Evolutionary conservation across 495 filamentous ascomycete genomes (phyloP).

Genomic region (Penicillium dipodomyicola): DNA sequence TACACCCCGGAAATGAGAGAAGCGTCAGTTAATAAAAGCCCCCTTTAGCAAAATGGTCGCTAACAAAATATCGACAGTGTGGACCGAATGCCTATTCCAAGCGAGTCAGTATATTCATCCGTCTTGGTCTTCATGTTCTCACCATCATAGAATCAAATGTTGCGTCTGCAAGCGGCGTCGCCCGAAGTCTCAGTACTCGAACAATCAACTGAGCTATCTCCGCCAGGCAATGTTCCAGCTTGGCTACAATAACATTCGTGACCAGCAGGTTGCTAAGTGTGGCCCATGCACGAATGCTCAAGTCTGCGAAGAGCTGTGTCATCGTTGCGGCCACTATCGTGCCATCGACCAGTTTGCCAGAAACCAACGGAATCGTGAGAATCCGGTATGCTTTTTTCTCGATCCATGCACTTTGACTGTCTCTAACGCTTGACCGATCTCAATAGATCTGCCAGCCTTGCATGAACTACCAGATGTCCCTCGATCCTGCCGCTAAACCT

Average conservation of each 20-base stretch:
- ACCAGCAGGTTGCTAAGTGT: constrained; percentile 6
- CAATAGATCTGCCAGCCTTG: constrained; percentile 10
- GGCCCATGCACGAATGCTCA: constrained; percentile 1
- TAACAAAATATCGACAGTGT: not conserved
- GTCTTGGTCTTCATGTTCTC: not conserved
- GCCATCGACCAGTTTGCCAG: constrained; percentile 3
- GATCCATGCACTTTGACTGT: not conserved
- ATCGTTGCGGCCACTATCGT: not conserved
- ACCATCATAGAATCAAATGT: constrained; percentile 7
- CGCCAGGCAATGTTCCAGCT: not conserved
- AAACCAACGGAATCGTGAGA: constrained; percentile 4
- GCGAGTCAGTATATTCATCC: constrained; percentile 1
- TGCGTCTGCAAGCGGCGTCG: constrained; percentile 5
- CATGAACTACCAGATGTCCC: constrained; percentile 9
- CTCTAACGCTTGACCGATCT: not conserved
- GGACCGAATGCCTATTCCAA: not conserved
- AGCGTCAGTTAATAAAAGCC: not conserved
- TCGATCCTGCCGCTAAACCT: not conserved
- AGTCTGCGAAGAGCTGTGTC: not conserved
- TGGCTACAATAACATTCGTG: not conserved
- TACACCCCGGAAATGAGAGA: not conserved
- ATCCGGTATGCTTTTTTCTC: not conserved
- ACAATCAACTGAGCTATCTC: constrained; percentile 8
- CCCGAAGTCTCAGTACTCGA: constrained; percentile 1
- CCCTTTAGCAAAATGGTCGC: not conserved